These are phyloP conservation scores for Exophiala alcalophila DNA, from an alignment of 2,329 filamentous ascomycete genomes.

Conservation along the genomic window DNA sequence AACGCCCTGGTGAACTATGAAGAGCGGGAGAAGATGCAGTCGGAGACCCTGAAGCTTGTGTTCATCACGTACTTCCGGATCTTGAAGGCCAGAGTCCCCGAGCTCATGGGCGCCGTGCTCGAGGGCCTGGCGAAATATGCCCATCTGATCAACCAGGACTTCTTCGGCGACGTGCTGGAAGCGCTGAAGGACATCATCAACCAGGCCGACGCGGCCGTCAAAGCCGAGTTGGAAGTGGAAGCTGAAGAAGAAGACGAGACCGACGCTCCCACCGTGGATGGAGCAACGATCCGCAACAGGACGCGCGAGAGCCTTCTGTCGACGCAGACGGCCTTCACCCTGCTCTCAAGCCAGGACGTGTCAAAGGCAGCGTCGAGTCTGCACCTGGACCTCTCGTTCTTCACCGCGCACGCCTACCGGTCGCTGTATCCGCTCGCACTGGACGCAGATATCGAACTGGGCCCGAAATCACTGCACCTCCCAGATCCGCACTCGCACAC, in stretches of 20 bases:
- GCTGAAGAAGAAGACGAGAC: slow-evolving; percentile 35
- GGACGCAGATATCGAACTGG: slow-evolving; percentile 81
- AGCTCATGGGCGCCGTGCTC: slow-evolving; percentile 93
- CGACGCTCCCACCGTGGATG: slow-evolving; percentile 48
- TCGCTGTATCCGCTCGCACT: slow-evolving; percentile 74
- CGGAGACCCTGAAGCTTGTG: slow-evolving; percentile 91
- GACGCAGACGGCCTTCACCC: slow-evolving; percentile 93
- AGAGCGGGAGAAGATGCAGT: slow-evolving; percentile 88
- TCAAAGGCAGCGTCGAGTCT: slow-evolving; percentile 77
- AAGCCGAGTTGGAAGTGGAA: slow-evolving; percentile 49
- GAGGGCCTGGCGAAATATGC: slow-evolving; percentile 92
- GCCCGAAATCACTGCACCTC: slow-evolving; percentile 69
- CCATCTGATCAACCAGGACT: slow-evolving; percentile 97
- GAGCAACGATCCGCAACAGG: slow-evolving; percentile 62
- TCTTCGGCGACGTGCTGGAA: slow-evolving; percentile 94
- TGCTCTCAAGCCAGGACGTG: slow-evolving; percentile 89
- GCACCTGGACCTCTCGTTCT: slow-evolving; percentile 89
- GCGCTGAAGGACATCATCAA: slow-evolving; percentile 89
- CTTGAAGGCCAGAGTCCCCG: slow-evolving; percentile 74
- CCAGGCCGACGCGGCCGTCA: slow-evolving; percentile 56
- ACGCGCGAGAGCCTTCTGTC: slow-evolving; percentile 87
- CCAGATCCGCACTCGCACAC: slow-evolving; percentile 59
- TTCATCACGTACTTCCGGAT: slow-evolving; percentile 95
- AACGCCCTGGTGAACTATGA: slow-evolving; percentile 90
- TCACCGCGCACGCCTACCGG: slow-evolving; percentile 89